These are phyloP conservation scores for Xylariaceae sp. DNA, from an alignment of 2,329 filamentous ascomycete species.

Conservation along the genomic window DNA sequence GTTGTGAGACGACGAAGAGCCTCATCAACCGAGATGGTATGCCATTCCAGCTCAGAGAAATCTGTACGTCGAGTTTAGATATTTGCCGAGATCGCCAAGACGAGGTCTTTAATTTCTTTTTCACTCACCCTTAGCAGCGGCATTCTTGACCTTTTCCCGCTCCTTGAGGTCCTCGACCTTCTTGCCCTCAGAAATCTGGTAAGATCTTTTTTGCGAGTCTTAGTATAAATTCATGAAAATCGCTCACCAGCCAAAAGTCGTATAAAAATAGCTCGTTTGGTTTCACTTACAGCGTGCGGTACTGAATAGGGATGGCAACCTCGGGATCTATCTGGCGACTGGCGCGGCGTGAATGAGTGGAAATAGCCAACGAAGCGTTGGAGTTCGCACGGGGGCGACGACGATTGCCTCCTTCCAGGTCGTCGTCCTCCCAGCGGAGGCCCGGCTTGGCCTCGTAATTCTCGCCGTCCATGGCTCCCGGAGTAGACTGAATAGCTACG, in stretches of 20 bases:
- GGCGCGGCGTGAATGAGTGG: slow-evolving; percentile 37
- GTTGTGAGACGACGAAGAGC: slow-evolving; percentile 55
- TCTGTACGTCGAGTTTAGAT: slow-evolving; percentile 36
- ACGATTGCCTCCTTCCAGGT: slow-evolving; percentile 32
- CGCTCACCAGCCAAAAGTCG: not conserved
- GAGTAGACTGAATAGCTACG: not conserved
- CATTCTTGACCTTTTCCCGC: slow-evolving; percentile 37
- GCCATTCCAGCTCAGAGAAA: slow-evolving; percentile 62
- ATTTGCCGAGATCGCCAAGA: slow-evolving; percentile 16
- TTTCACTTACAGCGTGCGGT: slow-evolving; percentile 45
- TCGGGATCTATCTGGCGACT: slow-evolving; percentile 39
- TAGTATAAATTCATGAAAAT: slow-evolving; percentile 8
- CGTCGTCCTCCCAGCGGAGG: slow-evolving; percentile 37
- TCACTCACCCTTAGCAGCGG: slow-evolving; percentile 35
- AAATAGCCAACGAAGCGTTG: slow-evolving; percentile 35
- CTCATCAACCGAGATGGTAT: slow-evolving; percentile 53
- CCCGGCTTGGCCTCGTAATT: slow-evolving; percentile 22
- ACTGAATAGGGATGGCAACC: slow-evolving; percentile 47
- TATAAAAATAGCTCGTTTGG: not conserved
- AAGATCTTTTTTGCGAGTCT: slow-evolving; percentile 36
- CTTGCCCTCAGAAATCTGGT: slow-evolving; percentile 52
- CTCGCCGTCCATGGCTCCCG: slow-evolving; percentile 21
- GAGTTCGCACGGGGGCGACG: slow-evolving; percentile 21
- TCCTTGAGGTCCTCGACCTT: slow-evolving; percentile 38
- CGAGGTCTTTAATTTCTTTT: not conserved